These are phyloP conservation scores for Prunus mume DNA, from an alignment of 306 rosid genomes.

Conservation along the genomic window DNA sequence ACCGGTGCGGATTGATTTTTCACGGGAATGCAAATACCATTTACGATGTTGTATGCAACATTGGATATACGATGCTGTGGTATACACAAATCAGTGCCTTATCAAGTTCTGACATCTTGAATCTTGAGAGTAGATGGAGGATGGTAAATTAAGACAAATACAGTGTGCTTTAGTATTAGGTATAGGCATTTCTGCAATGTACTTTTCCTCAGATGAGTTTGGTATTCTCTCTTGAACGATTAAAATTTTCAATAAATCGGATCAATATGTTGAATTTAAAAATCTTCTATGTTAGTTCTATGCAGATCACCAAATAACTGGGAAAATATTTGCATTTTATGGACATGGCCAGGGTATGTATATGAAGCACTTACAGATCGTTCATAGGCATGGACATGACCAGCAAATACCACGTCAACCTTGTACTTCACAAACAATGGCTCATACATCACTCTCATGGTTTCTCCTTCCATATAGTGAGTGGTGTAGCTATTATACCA, in stretches of 20 bases:
- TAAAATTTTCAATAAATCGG: not conserved
- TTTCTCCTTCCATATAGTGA: conserved; percentile 80
- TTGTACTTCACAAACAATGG: conserved; percentile 65
- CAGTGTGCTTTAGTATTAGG: not conserved
- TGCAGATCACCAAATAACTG: not conserved
- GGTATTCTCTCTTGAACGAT: not conserved
- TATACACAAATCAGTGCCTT: not conserved
- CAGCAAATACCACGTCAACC: conserved; percentile 80
- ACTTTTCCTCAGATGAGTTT: not conserved
- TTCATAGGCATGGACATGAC: conserved; percentile 96
- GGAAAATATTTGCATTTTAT: not conserved
- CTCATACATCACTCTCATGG: conserved; percentile 79
- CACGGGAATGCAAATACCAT: conserved; percentile 64
- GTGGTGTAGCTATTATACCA: conserved; percentile 58
- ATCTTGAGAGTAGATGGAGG: not conserved
- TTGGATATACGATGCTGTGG: conserved; percentile 82
- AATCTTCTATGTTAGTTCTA: not conserved
- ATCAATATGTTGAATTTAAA: not conserved
- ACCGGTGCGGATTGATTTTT: conserved; percentile 80
- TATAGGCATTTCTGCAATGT: not conserved
- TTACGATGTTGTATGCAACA: conserved; percentile 57
- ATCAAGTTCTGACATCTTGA: not conserved
- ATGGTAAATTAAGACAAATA: not conserved
- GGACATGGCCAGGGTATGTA: not conserved
- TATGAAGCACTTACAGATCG: conserved; percentile 53